Conservation (phyloP, 257 asterid genomes). For the Primulina eburnea region DNA sequence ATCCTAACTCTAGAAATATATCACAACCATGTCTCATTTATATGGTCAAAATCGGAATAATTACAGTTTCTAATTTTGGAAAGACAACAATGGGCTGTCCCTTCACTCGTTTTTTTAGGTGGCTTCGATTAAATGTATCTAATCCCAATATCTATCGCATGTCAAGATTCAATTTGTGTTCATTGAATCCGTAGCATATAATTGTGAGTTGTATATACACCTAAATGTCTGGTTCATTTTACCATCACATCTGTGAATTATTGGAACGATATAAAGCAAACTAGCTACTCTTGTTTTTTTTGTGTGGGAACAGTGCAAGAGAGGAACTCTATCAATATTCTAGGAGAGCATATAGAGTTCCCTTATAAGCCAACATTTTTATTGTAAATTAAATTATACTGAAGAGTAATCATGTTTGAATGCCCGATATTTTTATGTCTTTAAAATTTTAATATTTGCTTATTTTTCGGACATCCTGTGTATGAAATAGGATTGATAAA, state of each 20-base stretch:
- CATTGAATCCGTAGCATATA: conserved; percentile 33
- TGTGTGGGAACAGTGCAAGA: no score
- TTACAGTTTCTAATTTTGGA: conserved; percentile 14
- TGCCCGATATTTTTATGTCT: no score
- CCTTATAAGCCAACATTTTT: no score
- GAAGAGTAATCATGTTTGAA: no score
- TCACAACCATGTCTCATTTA: background rate
- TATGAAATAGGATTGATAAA: no score
- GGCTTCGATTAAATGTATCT: conserved; percentile 2
- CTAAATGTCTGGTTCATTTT: conserved; percentile 14
- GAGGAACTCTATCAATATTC: no score
- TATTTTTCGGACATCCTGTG: no score
- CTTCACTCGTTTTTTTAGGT: conserved; percentile 16
- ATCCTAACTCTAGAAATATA: no score
- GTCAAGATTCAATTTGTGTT: conserved; percentile 20
- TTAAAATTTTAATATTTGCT: no score
- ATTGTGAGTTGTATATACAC: background rate
- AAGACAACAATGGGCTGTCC: conserved; percentile 14
- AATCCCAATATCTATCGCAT: conserved; percentile 5
- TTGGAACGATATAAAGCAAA: background rate
- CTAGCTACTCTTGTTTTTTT: background rate
- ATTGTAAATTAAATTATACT: no score
- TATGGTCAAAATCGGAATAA: background rate
- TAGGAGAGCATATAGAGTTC: no score
- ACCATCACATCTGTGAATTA: conserved; percentile 10